Evolutionary conservation across 176 grass and related monocot species (phyloP).

Genomic region (Carex littledalei): DNA sequence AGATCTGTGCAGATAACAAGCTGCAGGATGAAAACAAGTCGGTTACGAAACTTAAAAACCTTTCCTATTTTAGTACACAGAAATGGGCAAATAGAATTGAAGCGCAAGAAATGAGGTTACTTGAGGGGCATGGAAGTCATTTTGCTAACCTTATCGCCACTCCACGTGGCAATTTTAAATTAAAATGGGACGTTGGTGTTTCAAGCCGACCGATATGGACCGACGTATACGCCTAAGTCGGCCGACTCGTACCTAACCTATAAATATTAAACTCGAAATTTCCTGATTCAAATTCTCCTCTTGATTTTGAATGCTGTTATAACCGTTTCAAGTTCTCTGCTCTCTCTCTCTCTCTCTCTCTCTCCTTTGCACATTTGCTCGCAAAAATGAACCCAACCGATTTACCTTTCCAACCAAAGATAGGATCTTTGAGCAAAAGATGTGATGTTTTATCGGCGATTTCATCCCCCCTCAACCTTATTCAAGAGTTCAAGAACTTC

Average conservation of each 20-base stretch:
- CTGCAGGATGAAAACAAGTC: neutral
- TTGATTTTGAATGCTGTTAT: constrained; percentile 25
- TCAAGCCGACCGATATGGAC: neutral
- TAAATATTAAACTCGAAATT: neutral
- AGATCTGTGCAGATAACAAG: neutral
- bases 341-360: neutral
- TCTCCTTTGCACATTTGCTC: neutral
- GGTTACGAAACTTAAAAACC: neutral
- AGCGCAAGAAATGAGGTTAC: constrained; percentile 23
- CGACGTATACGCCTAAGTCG: constrained; percentile 21
- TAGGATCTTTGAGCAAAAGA: neutral
- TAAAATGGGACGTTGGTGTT: neutral
- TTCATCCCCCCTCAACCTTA: constrained; percentile 14
- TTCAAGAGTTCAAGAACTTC: constrained; percentile 32
- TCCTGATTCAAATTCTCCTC: neutral
- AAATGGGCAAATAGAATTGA: neutral
- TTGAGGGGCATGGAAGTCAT: constrained; percentile 20
- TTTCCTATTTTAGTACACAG: neutral
- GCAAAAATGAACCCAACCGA: neutral
- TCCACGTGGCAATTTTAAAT: neutral
- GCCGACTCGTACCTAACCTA: constrained; percentile 25
- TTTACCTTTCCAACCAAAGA: neutral
- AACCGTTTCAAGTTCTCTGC: neutral
- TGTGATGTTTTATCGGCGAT: neutral
- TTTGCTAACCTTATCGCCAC: neutral